These are phyloP conservation scores for Phytophthora citrophthora DNA, from an alignment of 352 stramenopile species.

Conservation along the genomic window DNA sequence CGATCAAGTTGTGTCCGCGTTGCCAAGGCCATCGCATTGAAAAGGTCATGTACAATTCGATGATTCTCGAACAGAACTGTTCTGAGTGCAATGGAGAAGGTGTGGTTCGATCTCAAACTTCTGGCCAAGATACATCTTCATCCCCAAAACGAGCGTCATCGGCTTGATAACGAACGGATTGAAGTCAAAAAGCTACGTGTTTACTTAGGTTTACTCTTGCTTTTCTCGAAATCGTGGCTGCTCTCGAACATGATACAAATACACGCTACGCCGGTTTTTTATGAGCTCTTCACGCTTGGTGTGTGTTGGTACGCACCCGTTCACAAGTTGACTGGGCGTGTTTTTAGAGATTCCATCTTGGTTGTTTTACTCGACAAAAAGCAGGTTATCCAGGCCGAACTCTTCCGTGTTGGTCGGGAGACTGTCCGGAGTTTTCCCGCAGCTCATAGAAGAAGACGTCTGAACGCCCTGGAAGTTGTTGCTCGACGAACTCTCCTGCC, in stretches of 20 bases:
- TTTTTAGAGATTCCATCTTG: not conserved
- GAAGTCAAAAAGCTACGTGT: conserved; percentile 23
- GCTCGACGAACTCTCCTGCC: conserved; percentile 38
- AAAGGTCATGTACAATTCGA: conserved; percentile 57
- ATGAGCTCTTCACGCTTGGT: conserved; percentile 14
- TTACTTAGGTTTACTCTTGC: conserved; percentile 10
- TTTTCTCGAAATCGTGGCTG: conserved; percentile 11
- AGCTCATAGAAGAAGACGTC: conserved; percentile 23
- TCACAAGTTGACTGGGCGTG: conserved; percentile 1
- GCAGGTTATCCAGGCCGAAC: conserved; percentile 68
- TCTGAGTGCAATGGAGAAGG: conserved; percentile 62
- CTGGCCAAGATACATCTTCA: not conserved
- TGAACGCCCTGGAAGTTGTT: conserved; percentile 17
- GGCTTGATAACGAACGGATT: not conserved
- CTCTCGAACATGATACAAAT: conserved; percentile 33
- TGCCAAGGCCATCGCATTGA: conserved; percentile 69
- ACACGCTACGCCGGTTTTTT: conserved; percentile 30
- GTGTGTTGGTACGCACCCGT: conserved; percentile 19
- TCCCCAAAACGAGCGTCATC: conserved; percentile 1
- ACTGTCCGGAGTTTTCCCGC: conserved; percentile 34
- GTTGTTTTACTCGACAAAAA: conserved; percentile 67
- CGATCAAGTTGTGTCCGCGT: conserved; percentile 51
- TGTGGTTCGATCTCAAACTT: conserved; percentile 28
- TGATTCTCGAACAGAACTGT: conserved; percentile 67
- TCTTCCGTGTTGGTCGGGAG: conserved; percentile 59